Percentiles rank a stretch among this genome's conserved stretches.
phyloP scores from a whole-genome alignment of 768 basidiomycete genomes.

The Suillus sp. region DNA sequence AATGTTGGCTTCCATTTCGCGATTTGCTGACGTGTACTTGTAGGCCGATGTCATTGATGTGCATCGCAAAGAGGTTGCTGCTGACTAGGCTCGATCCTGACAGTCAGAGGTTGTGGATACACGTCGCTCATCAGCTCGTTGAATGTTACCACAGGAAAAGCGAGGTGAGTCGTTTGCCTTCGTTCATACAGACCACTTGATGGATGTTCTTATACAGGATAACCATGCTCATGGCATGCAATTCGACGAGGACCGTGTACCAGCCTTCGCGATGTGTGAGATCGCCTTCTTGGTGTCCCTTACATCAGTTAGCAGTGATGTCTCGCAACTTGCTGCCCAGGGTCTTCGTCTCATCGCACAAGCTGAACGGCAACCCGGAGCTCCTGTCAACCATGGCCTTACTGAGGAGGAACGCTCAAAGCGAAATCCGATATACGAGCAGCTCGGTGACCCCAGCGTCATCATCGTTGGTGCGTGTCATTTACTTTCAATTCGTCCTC shows the following conservation, averaged over 20 bases:
- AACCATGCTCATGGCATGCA: constrained; percentile 53
- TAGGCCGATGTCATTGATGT: constrained; percentile 37
- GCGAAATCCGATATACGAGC: constrained; percentile 74
- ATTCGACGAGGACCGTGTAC: constrained; percentile 50
- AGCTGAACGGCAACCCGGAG: constrained; percentile 63
- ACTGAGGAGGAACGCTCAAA: constrained; percentile 66
- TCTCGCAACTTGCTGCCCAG: constrained; percentile 69
- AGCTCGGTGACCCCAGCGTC: constrained; percentile 74
- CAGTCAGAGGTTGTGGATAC: constrained; percentile 67
- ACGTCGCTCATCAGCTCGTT: constrained; percentile 60
- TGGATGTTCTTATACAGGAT: constrained; percentile 30
- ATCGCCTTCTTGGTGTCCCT: constrained; percentile 73
- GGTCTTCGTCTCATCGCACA: constrained; percentile 69
- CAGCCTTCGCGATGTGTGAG: constrained; percentile 69
- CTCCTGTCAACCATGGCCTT: constrained; percentile 50
- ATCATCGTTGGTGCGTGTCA: constrained; percentile 61
- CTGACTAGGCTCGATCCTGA: constrained; percentile 61
- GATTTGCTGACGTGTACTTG: constrained; percentile 4
- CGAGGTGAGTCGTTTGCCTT: constrained; percentile 40
- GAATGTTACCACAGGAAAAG: constrained; percentile 54
- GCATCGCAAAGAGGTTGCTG: constrained; percentile 59
- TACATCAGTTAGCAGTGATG: constrained; percentile 65
- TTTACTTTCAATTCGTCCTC: background rate
- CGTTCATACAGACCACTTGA: background rate
- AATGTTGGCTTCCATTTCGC: background rate